Conservation (phyloP, 2,329 filamentous ascomycete species). For the Pseudocercospora musae region DNA sequence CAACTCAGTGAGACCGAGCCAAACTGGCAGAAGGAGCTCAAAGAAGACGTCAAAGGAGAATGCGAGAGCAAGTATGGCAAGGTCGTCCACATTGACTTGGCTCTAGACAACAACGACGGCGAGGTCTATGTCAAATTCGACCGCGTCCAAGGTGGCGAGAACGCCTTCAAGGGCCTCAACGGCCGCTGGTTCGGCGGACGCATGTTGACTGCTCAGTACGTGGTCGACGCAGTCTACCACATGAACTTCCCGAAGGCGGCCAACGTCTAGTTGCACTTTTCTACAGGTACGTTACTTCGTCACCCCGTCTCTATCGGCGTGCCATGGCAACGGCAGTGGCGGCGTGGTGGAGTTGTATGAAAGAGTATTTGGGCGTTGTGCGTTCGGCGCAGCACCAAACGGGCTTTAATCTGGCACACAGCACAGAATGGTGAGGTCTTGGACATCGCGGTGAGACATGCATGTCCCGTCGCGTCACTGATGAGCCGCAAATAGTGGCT, state of each 20-base stretch:
- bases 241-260: conserved; percentile 37
- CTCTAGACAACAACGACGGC: conserved; percentile 89
- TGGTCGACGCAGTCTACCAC: conserved; percentile 96
- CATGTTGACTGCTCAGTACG: conserved; percentile 89
- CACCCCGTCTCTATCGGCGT: neutral
- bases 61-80: conserved; percentile 95
- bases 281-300: conserved; percentile 1
- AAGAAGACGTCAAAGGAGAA: conserved; percentile 88
- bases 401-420: neutral
- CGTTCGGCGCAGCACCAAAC: neutral
- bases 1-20: conserved; percentile 70
- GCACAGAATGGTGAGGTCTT: neutral
- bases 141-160: conserved; percentile 89
- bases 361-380: neutral
- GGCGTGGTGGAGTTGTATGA: neutral
- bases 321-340: neutral
- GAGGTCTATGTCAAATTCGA: conserved; percentile 99
- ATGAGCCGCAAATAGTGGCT: conserved; percentile 1
- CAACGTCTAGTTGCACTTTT: conserved; percentile 17
- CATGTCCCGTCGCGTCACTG: neutral
- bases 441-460: neutral
- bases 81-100: conserved; percentile 79
- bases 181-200: conserved; percentile 91
- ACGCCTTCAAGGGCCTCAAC: conserved; percentile 96
- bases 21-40: conserved; percentile 85